These are phyloP conservation scores for Chlamydomonas incerta DNA, from an alignment of 139 green algal genomes.

Conservation along the genomic window DNA sequence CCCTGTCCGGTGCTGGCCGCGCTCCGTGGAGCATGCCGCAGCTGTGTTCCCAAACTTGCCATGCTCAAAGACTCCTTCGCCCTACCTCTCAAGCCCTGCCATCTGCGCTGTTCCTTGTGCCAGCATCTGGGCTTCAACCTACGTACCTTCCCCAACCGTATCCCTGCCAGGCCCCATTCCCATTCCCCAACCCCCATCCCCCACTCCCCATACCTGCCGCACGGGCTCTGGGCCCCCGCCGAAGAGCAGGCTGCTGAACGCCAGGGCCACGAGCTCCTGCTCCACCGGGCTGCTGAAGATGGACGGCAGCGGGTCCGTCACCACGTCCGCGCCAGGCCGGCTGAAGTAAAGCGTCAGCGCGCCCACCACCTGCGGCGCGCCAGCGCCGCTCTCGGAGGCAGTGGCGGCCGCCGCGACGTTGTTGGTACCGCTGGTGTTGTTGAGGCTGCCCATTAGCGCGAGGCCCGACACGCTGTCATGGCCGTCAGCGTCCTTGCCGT, in stretches of 20 bases:
- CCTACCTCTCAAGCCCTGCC: too few relatives aligned
- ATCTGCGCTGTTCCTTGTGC: too few relatives aligned
- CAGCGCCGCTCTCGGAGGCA: neutral
- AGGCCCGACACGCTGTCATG: neutral
- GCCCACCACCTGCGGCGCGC: slow-evolving; percentile 10
- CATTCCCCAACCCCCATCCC: neutral
- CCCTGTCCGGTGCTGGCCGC: too few relatives aligned
- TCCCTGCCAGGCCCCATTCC: too few relatives aligned
- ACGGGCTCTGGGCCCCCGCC: slow-evolving; percentile 2
- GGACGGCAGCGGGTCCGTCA: neutral
- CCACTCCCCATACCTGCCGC: neutral
- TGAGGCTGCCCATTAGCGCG: neutral
- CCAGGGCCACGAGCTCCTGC: slow-evolving; percentile 32
- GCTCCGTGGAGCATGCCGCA: too few relatives aligned
- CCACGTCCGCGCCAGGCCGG: neutral
- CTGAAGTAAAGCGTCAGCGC: slow-evolving; percentile 26
- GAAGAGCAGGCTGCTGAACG: slow-evolving; percentile 2
- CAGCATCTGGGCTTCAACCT: too few relatives aligned
- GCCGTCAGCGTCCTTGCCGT: too few relatives aligned
- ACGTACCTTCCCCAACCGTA: too few relatives aligned
- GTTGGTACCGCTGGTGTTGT: neutral
- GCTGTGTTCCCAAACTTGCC: too few relatives aligned
- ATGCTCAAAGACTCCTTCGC: too few relatives aligned
- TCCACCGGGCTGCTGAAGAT: slow-evolving; percentile 14
- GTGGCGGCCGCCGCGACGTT: neutral